These are phyloP conservation scores for Nitzschia palea DNA, from an alignment of 108 stramenopile genomes.

Conservation along the genomic window DNA sequence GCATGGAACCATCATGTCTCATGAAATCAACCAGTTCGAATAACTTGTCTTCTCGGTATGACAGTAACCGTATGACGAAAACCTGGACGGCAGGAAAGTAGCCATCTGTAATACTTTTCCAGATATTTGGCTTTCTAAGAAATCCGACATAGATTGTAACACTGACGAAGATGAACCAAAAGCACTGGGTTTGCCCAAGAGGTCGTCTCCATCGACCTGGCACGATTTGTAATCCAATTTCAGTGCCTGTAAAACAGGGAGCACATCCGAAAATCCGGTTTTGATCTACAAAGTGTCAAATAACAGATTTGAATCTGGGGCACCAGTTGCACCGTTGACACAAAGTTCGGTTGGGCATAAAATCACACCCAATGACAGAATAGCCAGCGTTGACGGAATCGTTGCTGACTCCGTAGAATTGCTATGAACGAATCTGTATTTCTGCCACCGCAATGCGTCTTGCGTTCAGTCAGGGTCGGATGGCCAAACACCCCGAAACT, in stretches of 20 bases:
- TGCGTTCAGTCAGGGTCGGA: no score
- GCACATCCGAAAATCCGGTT: slow-evolving; percentile 58
- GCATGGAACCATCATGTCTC: not conserved
- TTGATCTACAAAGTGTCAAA: slow-evolving; percentile 64
- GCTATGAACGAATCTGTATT: not conserved
- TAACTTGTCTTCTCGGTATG: slow-evolving; percentile 22
- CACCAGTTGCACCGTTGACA: not conserved
- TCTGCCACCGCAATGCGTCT: slow-evolving; percentile 41
- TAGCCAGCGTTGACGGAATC: slow-evolving; percentile 34
- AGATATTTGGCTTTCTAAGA: slow-evolving; percentile 12
- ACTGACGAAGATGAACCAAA: slow-evolving; percentile 78
- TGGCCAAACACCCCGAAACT: no score
- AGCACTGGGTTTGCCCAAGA: no score
- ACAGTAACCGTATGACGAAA: slow-evolving; percentile 56
- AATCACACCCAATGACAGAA: slow-evolving; percentile 73
- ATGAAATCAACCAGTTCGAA: slow-evolving; percentile 7
- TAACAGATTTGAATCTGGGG: slow-evolving; percentile 44
- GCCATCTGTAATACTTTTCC: slow-evolving; percentile 14
- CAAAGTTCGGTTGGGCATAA: slow-evolving; percentile 27
- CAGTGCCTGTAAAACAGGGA: slow-evolving; percentile 56
- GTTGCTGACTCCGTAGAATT: slow-evolving; percentile 3
- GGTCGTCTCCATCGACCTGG: not conserved
- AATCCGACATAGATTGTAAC: slow-evolving; percentile 49
- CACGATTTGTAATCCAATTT: slow-evolving; percentile 76
- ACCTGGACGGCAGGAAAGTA: not conserved